phyloP scores from a whole-genome alignment of 345 rosid genomes.

The Eucalyptus cladocalyx region DNA sequence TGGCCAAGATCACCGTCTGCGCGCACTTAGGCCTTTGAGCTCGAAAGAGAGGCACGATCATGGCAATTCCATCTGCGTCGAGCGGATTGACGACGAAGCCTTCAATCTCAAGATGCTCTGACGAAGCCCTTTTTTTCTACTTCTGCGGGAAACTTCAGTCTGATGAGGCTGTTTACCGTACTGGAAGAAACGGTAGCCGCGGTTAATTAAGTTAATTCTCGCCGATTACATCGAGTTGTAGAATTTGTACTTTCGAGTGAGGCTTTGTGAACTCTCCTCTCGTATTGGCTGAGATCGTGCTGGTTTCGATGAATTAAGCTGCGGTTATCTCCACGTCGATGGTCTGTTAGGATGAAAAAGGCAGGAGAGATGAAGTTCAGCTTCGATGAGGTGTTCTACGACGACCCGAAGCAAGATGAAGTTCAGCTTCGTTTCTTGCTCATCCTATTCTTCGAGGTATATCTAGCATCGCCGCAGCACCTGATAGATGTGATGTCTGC shows the following conservation, averaged over 20 bases:
- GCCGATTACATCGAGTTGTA: no score
- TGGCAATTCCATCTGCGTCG: conserved; percentile 41
- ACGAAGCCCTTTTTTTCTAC: not conserved
- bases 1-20: conserved; percentile 58
- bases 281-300: not conserved
- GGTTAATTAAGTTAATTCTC: no score
- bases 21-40: conserved; percentile 69
- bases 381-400: conserved; percentile 60
- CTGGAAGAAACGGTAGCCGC: no score
- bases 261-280: no score
- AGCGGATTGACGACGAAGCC: conserved; percentile 31
- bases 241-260: no score
- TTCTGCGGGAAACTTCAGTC: not conserved
- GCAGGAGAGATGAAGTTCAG: conserved; percentile 48
- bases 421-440: conserved; percentile 60
- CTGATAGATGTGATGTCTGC: no score
- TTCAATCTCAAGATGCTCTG: conserved; percentile 49
- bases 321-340: not conserved
- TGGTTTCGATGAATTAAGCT: not conserved
- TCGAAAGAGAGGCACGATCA: conserved; percentile 46
- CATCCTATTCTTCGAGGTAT: conserved; percentile 65
- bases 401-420: conserved; percentile 53
- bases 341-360: conserved; percentile 54
- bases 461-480: not conserved
- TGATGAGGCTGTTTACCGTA: not conserved